Evolutionary conservation across 31 red algal genomes (phyloP).

Genomic region (Asparagopsis taxiformis): DNA sequence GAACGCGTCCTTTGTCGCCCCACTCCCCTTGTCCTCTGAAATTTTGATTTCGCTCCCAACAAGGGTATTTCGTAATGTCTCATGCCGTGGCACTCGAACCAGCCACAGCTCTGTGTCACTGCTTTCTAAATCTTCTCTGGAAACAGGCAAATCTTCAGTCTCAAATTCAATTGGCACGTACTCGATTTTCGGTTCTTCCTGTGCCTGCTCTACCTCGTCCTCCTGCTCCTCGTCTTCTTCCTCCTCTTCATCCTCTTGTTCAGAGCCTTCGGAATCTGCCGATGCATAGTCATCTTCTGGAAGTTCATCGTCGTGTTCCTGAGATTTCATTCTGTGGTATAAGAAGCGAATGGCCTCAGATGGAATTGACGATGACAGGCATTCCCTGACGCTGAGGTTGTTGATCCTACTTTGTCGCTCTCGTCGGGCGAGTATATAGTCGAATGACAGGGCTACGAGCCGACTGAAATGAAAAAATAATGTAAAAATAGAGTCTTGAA

Average conservation of each 20-base stretch:
- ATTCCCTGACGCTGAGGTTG: no score
- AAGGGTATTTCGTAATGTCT: conserved; percentile 5
- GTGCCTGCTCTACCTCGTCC: not conserved
- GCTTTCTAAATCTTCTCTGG: conserved; percentile 17
- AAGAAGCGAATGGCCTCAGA: no score
- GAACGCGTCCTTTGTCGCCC: not conserved
- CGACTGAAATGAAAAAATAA: no score
- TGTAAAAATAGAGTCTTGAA: no score
- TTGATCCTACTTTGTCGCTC: no score
- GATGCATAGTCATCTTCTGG: no score
- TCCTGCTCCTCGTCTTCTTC: not conserved
- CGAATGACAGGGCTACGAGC: no score
- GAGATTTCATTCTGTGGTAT: no score
- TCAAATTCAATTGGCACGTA: conserved; percentile 14
- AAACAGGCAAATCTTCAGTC: not conserved
- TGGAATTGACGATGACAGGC: no score
- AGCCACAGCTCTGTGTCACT: conserved; percentile 51
- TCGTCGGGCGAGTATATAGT: no score
- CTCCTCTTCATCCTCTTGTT: not conserved
- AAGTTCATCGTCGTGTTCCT: no score
- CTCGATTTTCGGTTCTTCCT: conserved; percentile 9
- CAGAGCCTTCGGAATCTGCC: no score
- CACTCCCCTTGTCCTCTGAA: not conserved
- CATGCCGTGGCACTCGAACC: conserved; percentile 45
- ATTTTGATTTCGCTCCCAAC: conserved; percentile 19